Percentiles rank a stretch among this genome's conserved stretches.
These are phyloP conservation scores for Candida boidinii DNA, from an alignment of 805 yeast genomes.

Conservation along the genomic window DNA sequence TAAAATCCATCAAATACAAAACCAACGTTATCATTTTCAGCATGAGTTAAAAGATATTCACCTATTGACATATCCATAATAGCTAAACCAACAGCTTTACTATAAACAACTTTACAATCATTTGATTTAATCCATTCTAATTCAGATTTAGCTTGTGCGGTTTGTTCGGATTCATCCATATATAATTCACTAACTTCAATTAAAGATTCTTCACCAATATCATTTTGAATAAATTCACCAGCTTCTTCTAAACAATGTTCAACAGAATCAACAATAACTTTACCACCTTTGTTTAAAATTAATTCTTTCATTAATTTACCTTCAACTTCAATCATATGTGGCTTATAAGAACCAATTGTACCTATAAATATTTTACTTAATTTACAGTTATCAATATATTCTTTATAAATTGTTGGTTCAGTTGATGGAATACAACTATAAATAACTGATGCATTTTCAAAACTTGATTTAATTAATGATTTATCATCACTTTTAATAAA, in stretches of 20 bases:
- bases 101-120: constrained; percentile 29
- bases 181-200: constrained; percentile 38
- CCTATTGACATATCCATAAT: constrained; percentile 58
- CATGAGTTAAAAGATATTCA: constrained; percentile 26
- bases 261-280: constrained; percentile 51
- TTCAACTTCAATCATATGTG: constrained; percentile 59
- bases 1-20: constrained; percentile 22
- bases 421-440: constrained; percentile 58
- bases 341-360: constrained; percentile 60
- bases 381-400: constrained; percentile 18
- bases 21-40: constrained; percentile 22
- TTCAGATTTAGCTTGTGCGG: constrained; percentile 3
- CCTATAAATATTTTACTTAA: constrained; percentile 34
- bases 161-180: constrained; percentile 2
- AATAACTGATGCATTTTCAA: constrained; percentile 35
- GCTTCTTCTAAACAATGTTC: constrained; percentile 52
- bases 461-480: constrained; percentile 14
- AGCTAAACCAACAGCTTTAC: constrained; percentile 54
- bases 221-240: constrained; percentile 50
- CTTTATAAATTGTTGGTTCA: constrained; percentile 31
- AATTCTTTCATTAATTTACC: constrained; percentile 27
- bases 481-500: constrained; percentile 12
- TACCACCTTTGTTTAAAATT: constrained; percentile 26
- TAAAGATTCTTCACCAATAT: constrained; percentile 28
- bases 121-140: constrained; percentile 8